phyloP scores from a whole-genome alignment of 2,329 filamentous ascomycete genomes.

The Pseudogymnoascus sp. region DNA sequence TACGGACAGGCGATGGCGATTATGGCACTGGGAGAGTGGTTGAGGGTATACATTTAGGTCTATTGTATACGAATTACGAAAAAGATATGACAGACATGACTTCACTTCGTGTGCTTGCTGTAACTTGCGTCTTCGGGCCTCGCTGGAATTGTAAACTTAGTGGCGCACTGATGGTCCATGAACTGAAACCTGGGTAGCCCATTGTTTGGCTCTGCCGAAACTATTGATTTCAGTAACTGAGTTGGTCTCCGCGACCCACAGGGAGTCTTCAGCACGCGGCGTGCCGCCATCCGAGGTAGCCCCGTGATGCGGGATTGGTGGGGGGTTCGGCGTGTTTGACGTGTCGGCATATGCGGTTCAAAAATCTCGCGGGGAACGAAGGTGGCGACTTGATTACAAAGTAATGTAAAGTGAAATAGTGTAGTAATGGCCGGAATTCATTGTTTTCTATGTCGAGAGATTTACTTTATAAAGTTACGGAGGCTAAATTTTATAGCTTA shows the following conservation, averaged over 20 bases:
- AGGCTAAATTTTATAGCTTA: background rate
- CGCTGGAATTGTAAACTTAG: background rate
- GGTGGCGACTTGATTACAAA: background rate
- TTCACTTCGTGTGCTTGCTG: background rate
- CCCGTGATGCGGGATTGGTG: background rate
- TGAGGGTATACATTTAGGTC: slow-evolving; percentile 50
- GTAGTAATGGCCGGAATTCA: background rate
- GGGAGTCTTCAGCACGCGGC: background rate
- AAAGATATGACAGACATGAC: background rate
- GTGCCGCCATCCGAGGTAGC: background rate
- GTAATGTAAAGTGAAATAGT: background rate
- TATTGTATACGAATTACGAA: slow-evolving; percentile 2
- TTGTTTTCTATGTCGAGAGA: background rate
- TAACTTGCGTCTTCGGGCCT: background rate
- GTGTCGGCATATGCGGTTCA: background rate
- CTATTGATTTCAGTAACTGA: slow-evolving; percentile 1
- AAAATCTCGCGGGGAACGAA: background rate
- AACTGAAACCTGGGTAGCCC: background rate
- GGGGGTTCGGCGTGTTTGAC: slow-evolving; percentile 2
- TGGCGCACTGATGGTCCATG: background rate
- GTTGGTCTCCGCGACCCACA: background rate
- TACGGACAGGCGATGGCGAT: slow-evolving; percentile 83
- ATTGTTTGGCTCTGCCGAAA: background rate
- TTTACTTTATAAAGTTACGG: background rate
- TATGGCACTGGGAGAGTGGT: slow-evolving; percentile 70